Conservation (phyloP, 192 early-diverging fungal species). For the Rhizophagus clarus region DNA sequence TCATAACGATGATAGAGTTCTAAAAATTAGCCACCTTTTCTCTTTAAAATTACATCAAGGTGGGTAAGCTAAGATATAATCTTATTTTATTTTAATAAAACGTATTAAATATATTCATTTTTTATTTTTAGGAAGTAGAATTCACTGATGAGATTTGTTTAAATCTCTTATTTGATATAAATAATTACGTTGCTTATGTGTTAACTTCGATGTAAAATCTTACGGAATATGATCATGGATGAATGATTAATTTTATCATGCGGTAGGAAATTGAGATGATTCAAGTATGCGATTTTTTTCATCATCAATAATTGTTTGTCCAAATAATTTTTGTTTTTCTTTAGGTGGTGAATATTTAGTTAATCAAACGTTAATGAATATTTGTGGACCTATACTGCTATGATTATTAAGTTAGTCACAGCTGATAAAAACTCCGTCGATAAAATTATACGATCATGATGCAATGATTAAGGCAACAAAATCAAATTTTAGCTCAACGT, state of each 20-base stretch:
- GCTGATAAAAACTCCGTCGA: conserved; percentile 40
- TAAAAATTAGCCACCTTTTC: conserved; percentile 65
- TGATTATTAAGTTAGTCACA: conserved; percentile 64
- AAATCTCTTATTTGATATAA: conserved; percentile 57
- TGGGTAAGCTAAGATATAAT: conserved; percentile 12
- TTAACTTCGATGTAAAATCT: conserved; percentile 62
- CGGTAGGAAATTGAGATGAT: conserved; percentile 40
- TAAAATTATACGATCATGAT: conserved; percentile 50
- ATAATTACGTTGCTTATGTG: conserved; percentile 67
- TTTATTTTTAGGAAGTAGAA: conserved; percentile 54
- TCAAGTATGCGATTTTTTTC: no score
- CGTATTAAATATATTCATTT: not conserved
- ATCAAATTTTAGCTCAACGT: conserved; percentile 57
- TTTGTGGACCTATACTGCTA: conserved; percentile 69
- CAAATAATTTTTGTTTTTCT: conserved; percentile 34
- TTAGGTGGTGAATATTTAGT: conserved; percentile 52
- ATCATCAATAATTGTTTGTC: not conserved
- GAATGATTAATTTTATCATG: conserved; percentile 62
- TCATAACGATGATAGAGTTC: conserved; percentile 50
- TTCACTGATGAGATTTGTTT: conserved; percentile 67
- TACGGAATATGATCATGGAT: conserved; percentile 67
- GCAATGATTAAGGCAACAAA: conserved; percentile 50
- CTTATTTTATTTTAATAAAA: not conserved
- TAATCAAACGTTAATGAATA: conserved; percentile 67
- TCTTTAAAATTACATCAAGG: conserved; percentile 66